These are phyloP conservation scores for Paxillus involutus DNA, from an alignment of 768 basidiomycete species.

Conservation along the genomic window DNA sequence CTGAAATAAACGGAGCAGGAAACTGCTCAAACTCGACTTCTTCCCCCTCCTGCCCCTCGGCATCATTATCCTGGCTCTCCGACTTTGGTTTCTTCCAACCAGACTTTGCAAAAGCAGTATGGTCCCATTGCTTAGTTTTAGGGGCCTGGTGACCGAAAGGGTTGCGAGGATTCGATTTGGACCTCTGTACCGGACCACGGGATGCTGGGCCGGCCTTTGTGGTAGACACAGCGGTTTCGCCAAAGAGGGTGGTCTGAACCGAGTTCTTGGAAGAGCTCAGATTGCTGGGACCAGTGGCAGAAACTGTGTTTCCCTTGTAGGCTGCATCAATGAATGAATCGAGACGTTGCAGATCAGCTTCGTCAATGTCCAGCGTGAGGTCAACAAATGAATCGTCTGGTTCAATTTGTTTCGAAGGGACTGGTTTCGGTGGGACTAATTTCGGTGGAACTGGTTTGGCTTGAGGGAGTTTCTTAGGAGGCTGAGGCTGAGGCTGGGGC, in stretches of 20 bases:
- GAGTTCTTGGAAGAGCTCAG: constrained; percentile 33
- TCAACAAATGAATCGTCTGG: constrained; percentile 52
- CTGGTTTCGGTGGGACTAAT: constrained; percentile 15
- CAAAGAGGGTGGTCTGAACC: constrained; percentile 66
- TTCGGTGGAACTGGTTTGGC: background rate
- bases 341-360: constrained; percentile 50
- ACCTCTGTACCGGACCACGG: constrained; percentile 39
- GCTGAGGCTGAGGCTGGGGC: background rate
- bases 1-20: constrained; percentile 72
- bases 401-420: constrained; percentile 15
- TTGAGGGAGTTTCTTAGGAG: constrained; percentile 10
- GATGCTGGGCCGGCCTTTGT: constrained; percentile 26
- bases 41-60: constrained; percentile 59
- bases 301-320: constrained; percentile 39
- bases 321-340: constrained; percentile 52
- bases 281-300: constrained; percentile 40
- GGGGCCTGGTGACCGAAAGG: constrained; percentile 55
- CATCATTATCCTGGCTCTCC: constrained; percentile 56
- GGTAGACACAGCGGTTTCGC: constrained; percentile 39
- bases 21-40: constrained; percentile 77
- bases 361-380: constrained; percentile 56
- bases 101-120: constrained; percentile 81
- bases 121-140: constrained; percentile 88
- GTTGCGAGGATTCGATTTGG: constrained; percentile 40
- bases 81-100: constrained; percentile 57